A percentile compares a stretch with the other conserved stretches of the same genome.
These are phyloP conservation scores for Penicillium ucsense DNA, from an alignment of 495 filamentous ascomycete genomes.

Conservation along the genomic window DNA sequence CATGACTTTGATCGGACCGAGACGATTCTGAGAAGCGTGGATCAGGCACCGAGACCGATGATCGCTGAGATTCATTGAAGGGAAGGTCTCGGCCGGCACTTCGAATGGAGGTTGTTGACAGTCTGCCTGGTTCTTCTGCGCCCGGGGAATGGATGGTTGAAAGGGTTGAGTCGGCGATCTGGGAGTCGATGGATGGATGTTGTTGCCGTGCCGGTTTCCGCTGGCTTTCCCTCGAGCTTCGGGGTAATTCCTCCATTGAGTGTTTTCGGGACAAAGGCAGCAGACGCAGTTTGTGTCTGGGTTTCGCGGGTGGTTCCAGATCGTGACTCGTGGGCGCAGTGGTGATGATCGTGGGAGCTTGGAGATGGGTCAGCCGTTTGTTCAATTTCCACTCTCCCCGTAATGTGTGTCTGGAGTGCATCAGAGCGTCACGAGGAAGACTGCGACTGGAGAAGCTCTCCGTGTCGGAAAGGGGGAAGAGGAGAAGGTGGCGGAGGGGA, in stretches of 20 bases:
- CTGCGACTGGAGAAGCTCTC: too few species aligned
- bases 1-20: slow-evolving; percentile 75
- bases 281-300: slow-evolving; percentile 31
- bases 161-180: slow-evolving; percentile 30
- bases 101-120: slow-evolving; percentile 40
- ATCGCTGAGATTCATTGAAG: slow-evolving; percentile 56
- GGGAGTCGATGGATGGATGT: slow-evolving; percentile 26
- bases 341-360: slow-evolving; percentile 85
- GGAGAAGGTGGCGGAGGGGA: too few species aligned
- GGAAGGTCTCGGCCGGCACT: slow-evolving; percentile 49
- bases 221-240: slow-evolving; percentile 4
- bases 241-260: slow-evolving; percentile 26
- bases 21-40: slow-evolving; percentile 83
- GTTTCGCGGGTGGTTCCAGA: slow-evolving; percentile 40
- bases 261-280: slow-evolving; percentile 23
- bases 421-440: too few species aligned
- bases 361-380: slow-evolving; percentile 1
- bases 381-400: not conserved
- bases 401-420: not conserved
- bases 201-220: slow-evolving; percentile 13
- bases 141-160: slow-evolving; percentile 40
- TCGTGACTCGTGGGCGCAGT: slow-evolving; percentile 76
- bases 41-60: slow-evolving; percentile 61
- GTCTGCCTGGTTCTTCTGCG: slow-evolving; percentile 59
- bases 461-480: too few species aligned